A percentile compares a stretch with the other conserved stretches of the same genome.
phyloP scores from a whole-genome alignment of 2,329 filamentous ascomycete genomes.

The Arthrobotrys sphaeroides region DNA sequence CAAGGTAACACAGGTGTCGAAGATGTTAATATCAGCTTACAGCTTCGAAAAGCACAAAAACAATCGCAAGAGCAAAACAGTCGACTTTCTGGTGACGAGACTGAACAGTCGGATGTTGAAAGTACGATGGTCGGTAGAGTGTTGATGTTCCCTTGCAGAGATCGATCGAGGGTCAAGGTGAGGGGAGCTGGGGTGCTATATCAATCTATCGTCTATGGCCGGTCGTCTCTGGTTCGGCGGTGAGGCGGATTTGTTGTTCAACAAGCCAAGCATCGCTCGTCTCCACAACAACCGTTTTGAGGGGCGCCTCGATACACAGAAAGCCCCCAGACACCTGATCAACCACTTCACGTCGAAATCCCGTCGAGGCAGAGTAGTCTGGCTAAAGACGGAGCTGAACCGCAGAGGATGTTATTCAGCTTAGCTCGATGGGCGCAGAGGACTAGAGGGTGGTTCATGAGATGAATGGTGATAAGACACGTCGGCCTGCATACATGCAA shows the following conservation, averaged over 20 bases:
- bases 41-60: neutral
- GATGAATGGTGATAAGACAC: neutral
- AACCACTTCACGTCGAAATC: conserved; percentile 8
- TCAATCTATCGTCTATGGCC: conserved; percentile 29
- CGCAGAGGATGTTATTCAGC: neutral
- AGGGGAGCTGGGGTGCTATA: conserved; percentile 35
- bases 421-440: neutral
- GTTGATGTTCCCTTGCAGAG: conserved; percentile 13
- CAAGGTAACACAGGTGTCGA: conserved; percentile 9
- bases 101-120: neutral
- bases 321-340: neutral
- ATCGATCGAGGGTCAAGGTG: conserved; percentile 21
- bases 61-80: neutral
- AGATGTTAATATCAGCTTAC: neutral
- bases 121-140: neutral
- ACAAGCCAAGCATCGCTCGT: conserved; percentile 35
- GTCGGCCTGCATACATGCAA: conserved; percentile 25
- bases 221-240: conserved; percentile 20
- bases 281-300: conserved; percentile 50
- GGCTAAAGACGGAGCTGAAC: too few species aligned
- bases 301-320: neutral
- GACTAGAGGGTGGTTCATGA: neutral
- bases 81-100: too few species aligned
- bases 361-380: neutral
- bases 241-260: conserved; percentile 49